A percentile compares a stretch with the other conserved stretches of the same genome.
Evolutionary conservation across 305 asterid genomes (phyloP).

Genomic region (Nicotiana rustica): DNA sequence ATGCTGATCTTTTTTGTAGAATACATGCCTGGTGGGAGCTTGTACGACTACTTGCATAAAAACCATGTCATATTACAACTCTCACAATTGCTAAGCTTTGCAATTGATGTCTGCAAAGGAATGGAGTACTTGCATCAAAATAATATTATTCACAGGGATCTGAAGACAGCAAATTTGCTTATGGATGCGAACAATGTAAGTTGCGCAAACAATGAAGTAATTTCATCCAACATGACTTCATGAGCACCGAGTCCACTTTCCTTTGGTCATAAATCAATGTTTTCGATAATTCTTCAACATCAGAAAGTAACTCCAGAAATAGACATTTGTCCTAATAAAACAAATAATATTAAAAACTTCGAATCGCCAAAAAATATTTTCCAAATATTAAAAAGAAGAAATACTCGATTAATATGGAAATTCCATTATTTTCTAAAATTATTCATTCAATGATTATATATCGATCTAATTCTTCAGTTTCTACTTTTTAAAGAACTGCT

Average conservation of each 20-base stretch:
- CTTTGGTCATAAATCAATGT: conserved; percentile 18
- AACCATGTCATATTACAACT: conserved; percentile 63
- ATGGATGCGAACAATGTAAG: conserved; percentile 75
- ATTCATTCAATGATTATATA: no score
- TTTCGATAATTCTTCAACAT: not conserved
- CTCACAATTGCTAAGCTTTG: conserved; percentile 73
- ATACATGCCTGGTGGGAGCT: conserved; percentile 93
- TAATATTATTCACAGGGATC: conserved; percentile 85
- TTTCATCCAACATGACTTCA: conserved; percentile 22
- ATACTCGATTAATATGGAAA: no score
- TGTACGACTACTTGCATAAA: conserved; percentile 79
- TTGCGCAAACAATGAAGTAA: conserved; percentile 23
- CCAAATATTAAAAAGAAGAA: no score
- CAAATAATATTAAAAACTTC: no score
- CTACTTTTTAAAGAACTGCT: not conserved
- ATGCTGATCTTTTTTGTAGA: conserved; percentile 55
- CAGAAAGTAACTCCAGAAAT: no score
- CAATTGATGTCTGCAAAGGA: conserved; percentile 92
- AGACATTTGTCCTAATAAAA: no score
- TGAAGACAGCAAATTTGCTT: conserved; percentile 88
- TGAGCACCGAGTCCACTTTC: conserved; percentile 11
- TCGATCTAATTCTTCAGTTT: not conserved
- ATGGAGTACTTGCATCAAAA: conserved; percentile 93
- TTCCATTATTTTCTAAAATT: no score
- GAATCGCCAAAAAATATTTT: no score